These are phyloP conservation scores for Ramaria sp. DNA, from an alignment of 768 basidiomycete species.

Conservation along the genomic window DNA sequence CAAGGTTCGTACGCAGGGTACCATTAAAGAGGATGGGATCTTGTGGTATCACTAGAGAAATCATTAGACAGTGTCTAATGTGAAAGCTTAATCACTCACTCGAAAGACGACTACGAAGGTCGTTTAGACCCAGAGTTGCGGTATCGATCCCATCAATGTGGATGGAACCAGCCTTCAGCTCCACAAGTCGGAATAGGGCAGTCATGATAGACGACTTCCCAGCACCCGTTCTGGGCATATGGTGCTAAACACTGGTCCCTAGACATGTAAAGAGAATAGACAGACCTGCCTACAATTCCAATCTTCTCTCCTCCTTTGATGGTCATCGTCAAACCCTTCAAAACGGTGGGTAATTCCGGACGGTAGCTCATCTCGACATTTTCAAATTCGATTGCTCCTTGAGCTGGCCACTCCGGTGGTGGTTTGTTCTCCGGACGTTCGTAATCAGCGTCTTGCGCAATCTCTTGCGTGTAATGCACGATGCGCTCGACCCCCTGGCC, in stretches of 20 bases:
- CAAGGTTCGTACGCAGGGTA: conserved; percentile 77
- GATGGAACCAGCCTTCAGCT: conserved; percentile 59
- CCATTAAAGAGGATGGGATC: conserved; percentile 70
- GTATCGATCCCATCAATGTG: conserved; percentile 77
- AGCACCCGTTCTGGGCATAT: conserved; percentile 49
- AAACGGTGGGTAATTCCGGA: conserved; percentile 76
- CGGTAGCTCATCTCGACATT: conserved; percentile 75
- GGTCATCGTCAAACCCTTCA: conserved; percentile 70
- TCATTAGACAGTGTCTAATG: not conserved
- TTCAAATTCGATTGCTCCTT: conserved; percentile 64
- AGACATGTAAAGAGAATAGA: conserved; percentile 10
- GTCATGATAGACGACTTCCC: conserved; percentile 89
- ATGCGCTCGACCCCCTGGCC: conserved; percentile 65
- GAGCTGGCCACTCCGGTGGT: conserved; percentile 56
- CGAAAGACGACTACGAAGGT: conserved; percentile 54
- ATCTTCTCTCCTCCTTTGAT: conserved; percentile 78
- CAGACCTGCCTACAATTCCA: conserved; percentile 69
- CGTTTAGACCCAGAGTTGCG: conserved; percentile 65
- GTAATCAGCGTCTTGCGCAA: conserved; percentile 77
- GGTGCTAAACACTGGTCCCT: not conserved
- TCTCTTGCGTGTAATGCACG: conserved; percentile 63
- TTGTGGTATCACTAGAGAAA: conserved; percentile 56
- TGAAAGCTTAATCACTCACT: conserved; percentile 17
- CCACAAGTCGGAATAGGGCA: conserved; percentile 77
- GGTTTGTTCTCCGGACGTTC: conserved; percentile 51